Evolutionary conservation across 2,329 filamentous ascomycete genomes (phyloP).

Genomic region (Aspergillus aculeatus): DNA sequence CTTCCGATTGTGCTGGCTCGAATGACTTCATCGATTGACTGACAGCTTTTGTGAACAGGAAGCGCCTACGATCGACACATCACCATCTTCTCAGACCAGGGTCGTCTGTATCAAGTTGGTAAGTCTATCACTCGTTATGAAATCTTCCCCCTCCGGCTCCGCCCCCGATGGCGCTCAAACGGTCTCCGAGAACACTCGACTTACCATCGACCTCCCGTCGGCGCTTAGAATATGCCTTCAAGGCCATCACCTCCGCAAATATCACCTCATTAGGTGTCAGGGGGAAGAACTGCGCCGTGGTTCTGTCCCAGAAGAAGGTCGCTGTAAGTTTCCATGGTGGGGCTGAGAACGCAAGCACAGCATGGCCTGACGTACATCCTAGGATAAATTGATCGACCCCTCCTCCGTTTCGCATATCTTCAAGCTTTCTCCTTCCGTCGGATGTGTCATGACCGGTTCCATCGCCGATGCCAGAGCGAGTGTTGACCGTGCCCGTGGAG

Average conservation of each 20-base stretch:
- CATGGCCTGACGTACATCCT: slow-evolving; percentile 19
- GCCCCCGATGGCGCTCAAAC: slow-evolving; percentile 14
- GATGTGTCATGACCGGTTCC: slow-evolving; percentile 97
- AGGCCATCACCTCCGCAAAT: slow-evolving; percentile 98
- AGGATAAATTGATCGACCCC: slow-evolving; percentile 99
- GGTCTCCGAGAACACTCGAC: slow-evolving; percentile 6
- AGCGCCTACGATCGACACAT: slow-evolving; percentile 97
- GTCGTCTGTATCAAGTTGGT: slow-evolving; percentile 99
- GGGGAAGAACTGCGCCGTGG: slow-evolving; percentile 95
- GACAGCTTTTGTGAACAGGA: slow-evolving; percentile 51
- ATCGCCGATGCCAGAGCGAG: slow-evolving; percentile 96
- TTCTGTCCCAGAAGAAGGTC: slow-evolving; percentile 99
- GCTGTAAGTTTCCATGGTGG: slow-evolving; percentile 65
- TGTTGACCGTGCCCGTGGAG: slow-evolving; percentile 86
- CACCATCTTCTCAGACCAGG: slow-evolving; percentile 99
- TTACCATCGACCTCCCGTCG: slow-evolving; percentile 26
- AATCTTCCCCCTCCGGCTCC: slow-evolving; percentile 11
- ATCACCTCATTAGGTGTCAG: slow-evolving; percentile 96
- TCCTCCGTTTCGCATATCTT: slow-evolving; percentile 97
- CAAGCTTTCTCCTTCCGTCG: slow-evolving; percentile 91
- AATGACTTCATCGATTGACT: slow-evolving; percentile 34
- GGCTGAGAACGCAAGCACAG: background rate
- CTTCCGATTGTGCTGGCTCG: slow-evolving; percentile 13
- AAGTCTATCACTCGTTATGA: slow-evolving; percentile 17
- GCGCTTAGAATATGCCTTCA: slow-evolving; percentile 94